Evolutionary conservation across 768 basidiomycete genomes (phyloP), one percentile per base, ranked within the genome.

Genomic region (Arthromyces matolae): DNA sequence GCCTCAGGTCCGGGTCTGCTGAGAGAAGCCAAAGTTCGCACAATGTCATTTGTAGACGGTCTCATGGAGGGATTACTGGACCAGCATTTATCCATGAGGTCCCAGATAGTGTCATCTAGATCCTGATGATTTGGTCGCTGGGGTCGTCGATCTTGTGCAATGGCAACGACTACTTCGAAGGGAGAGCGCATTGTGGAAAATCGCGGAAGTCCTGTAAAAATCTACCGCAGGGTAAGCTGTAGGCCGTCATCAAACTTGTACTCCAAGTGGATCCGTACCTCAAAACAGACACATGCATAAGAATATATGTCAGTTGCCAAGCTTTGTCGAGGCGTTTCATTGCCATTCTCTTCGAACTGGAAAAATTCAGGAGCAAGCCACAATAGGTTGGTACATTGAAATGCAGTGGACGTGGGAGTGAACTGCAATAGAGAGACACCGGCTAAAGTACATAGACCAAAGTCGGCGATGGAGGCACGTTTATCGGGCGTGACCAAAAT

Each of bases 391-490:
- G 46, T 44, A 13, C 47, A 33, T 8, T 40, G 45, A 16, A 37
- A 40, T 5, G 36, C 36, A 33, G 22, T 48, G 1, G 41, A 24
- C 5, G 50, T 48, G 18, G 49, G 43, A 20, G 53, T 42, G 20
- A 54, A 43, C 25, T 38, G 42, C 6, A 51, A 31, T 10, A 42
- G 16, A 27, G 49, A 51, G 25, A 47, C 47, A 20, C 36, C 23
- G 3, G 45, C 47, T 10, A 46, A n/a, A 29, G 36, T 25, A 20
- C 28, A 44, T 19, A 50, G 14, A 16, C 54, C 54, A 33, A 52
- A 55, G 22, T 55, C 51, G 9, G 47, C 44, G n/a, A 55, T 46
- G 44, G 50, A 55, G 12, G 54, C 54, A 16, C 38, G 35, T 13
- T 22, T 22, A 8, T 41, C 46, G 13, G 31, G 31, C 4, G 50